A percentile compares a stretch with the other conserved stretches of the same genome.
Conservation (phyloP, 768 basidiomycete genomes). For the Guyanaporus albipodus region DNA sequence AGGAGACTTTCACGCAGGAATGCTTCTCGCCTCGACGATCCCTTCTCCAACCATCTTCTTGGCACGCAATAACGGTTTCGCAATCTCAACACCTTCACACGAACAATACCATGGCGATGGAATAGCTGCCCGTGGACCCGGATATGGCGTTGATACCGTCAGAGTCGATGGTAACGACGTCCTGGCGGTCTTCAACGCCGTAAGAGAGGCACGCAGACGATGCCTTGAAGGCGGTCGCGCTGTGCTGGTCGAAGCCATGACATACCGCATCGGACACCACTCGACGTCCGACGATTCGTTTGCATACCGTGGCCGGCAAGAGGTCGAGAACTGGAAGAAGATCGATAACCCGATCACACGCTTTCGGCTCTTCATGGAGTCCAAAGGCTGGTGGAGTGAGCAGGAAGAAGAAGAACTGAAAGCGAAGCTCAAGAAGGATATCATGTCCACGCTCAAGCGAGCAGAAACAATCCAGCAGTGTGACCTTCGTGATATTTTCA, state of each 20-base stretch:
- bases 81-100: slow-evolving; percentile 86
- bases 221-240: slow-evolving; percentile 78
- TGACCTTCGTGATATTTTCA: slow-evolving; percentile 78
- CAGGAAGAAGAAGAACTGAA: slow-evolving; percentile 72
- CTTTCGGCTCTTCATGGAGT: slow-evolving; percentile 82
- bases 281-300: slow-evolving; percentile 95
- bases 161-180: slow-evolving; percentile 94
- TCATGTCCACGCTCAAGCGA: slow-evolving; percentile 72
- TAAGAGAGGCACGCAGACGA: slow-evolving; percentile 64
- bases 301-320: slow-evolving; percentile 84
- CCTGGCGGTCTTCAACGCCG: slow-evolving; percentile 73
- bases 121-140: slow-evolving; percentile 87
- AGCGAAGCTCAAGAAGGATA: slow-evolving; percentile 61
- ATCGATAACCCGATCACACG: slow-evolving; percentile 86
- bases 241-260: slow-evolving; percentile 87
- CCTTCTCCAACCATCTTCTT: slow-evolving; percentile 72
- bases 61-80: slow-evolving; percentile 85
- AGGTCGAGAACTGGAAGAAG: slow-evolving; percentile 89
- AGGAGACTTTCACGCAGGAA: slow-evolving; percentile 93
- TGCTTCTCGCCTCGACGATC: slow-evolving; percentile 74
- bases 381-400: slow-evolving; percentile 79
- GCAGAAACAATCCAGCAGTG: slow-evolving; percentile 68
- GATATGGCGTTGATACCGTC: slow-evolving; percentile 85
- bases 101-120: slow-evolving; percentile 94
- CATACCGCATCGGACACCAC: slow-evolving; percentile 92